Conservation (phyloP, 2,329 filamentous ascomycete genomes). For the Xylariomycetidae sp. region DNA sequence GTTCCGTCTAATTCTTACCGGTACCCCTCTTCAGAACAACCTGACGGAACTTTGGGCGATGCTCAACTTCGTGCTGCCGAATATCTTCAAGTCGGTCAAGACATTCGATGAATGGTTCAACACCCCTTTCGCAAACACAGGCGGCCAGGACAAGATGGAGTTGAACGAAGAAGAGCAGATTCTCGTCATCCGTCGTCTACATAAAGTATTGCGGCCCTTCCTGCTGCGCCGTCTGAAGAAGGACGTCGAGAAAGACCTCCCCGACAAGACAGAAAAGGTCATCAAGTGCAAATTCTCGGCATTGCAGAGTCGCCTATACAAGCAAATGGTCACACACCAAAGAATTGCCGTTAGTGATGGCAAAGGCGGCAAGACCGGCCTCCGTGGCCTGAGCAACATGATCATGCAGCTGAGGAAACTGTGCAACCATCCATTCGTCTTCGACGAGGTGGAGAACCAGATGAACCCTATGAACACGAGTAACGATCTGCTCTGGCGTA, state of each 20-base stretch:
- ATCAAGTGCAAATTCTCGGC: conserved; percentile 99
- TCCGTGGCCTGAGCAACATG: conserved; percentile 97
- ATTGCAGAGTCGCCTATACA: conserved; percentile 88
- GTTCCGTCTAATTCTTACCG: conserved; percentile 93
- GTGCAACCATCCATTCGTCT: conserved; percentile 98
- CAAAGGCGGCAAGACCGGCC: conserved; percentile 89
- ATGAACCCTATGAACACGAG: conserved; percentile 87
- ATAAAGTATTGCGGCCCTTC: conserved; percentile 97
- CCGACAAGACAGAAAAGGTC: conserved; percentile 98
- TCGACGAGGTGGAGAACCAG: conserved; percentile 94
- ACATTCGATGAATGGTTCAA: conserved; percentile 99
- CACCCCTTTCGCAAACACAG: conserved; percentile 96
- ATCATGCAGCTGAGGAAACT: conserved; percentile 98
- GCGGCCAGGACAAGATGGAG: conserved; percentile 97
- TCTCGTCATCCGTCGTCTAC: conserved; percentile 93
- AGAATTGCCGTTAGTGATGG: conserved; percentile 90
- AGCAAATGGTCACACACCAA: conserved; percentile 95
- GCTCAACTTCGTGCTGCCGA: conserved; percentile 96
- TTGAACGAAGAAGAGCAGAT: conserved; percentile 99
- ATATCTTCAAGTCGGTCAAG: conserved; percentile 98
- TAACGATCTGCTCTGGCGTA: conserved; percentile 93
- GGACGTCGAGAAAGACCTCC: conserved; percentile 97
- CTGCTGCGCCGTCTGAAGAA: conserved; percentile 97
- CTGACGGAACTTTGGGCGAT: conserved; percentile 93
- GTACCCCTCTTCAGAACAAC: conserved; percentile 96